A percentile compares a stretch with the other conserved stretches of the same genome.
phyloP scores from a whole-genome alignment of 148 eudicot species.

The Nyssa sinensis region DNA sequence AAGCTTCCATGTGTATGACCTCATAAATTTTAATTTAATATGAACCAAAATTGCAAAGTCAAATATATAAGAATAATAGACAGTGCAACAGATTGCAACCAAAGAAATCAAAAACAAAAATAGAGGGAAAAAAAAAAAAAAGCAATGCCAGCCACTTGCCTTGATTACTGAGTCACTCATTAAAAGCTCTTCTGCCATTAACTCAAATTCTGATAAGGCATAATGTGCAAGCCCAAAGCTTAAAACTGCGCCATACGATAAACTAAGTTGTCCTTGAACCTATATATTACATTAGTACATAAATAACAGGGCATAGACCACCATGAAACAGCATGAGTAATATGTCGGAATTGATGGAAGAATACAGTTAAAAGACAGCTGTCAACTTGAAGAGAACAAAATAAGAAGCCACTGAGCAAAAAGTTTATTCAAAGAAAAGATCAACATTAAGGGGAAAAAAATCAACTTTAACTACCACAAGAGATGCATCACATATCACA shows the following conservation, averaged over 20 bases:
- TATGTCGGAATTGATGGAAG: not conserved
- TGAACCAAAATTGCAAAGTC: not conserved
- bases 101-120: not conserved
- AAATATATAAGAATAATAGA: not conserved
- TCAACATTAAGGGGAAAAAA: no score
- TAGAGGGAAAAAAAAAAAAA: slow-evolving; percentile 13
- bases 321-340: not conserved
- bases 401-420: not conserved
- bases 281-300: slow-evolving; percentile 23
- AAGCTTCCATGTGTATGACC: not conserved
- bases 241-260: slow-evolving; percentile 70
- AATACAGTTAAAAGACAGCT: not conserved
- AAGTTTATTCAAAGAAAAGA: not conserved
- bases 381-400: not conserved
- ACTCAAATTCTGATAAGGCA: slow-evolving; percentile 80
- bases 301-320: slow-evolving; percentile 4
- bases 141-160: slow-evolving; percentile 47
- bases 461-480: no score
- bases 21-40: not conserved
- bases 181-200: slow-evolving; percentile 91
- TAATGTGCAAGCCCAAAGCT: slow-evolving; percentile 85
- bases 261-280: slow-evolving; percentile 92
- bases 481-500: not conserved
- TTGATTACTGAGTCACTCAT: slow-evolving; percentile 88
- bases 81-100: not conserved